These are phyloP conservation scores for Candida dajiaensis DNA, from an alignment of 805 yeast species.

Conservation along the genomic window DNA sequence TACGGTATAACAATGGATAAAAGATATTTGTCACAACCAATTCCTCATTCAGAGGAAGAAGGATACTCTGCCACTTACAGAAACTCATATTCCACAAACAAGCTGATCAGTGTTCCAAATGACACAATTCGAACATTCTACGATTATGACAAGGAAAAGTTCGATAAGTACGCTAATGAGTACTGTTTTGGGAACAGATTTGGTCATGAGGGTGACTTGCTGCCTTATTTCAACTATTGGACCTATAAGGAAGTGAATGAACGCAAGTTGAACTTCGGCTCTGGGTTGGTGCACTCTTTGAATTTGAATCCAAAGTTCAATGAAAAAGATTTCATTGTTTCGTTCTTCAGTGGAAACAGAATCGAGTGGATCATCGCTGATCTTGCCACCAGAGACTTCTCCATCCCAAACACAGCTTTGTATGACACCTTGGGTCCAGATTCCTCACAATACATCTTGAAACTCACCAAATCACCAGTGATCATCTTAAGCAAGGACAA, in stretches of 20 bases:
- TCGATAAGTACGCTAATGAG: slow-evolving; percentile 25
- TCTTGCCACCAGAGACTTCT: slow-evolving; percentile 35
- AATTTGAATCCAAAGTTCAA: slow-evolving; percentile 5
- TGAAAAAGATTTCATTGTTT: slow-evolving; percentile 36
- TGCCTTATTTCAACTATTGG: slow-evolving; percentile 29
- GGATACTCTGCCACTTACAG: slow-evolving; percentile 43
- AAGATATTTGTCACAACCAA: not conserved
- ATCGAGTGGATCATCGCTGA: slow-evolving; percentile 64
- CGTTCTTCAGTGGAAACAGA: slow-evolving; percentile 48
- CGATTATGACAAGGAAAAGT: slow-evolving; percentile 36
- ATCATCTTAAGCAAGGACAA: slow-evolving; percentile 43
- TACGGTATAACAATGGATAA: not conserved
- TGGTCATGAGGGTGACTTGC: slow-evolving; percentile 25
- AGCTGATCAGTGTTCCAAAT: slow-evolving; percentile 23
- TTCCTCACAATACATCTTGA: slow-evolving; percentile 56
- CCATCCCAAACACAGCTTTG: slow-evolving; percentile 42
- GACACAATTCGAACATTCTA: slow-evolving; percentile 33
- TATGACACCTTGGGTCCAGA: slow-evolving; percentile 54
- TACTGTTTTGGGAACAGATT: slow-evolving; percentile 17
- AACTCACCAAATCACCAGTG: slow-evolving; percentile 58
- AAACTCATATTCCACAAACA: slow-evolving; percentile 23
- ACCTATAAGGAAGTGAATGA: slow-evolving; percentile 35
- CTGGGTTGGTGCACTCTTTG: slow-evolving; percentile 37
- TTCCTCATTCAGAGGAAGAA: slow-evolving; percentile 16
- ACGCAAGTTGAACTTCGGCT: slow-evolving; percentile 40